Evolutionary conservation across 2,329 filamentous ascomycete species (phyloP), one percentile per base, ranked within the genome.

Genomic region (Aspergillaceae sp.): DNA sequence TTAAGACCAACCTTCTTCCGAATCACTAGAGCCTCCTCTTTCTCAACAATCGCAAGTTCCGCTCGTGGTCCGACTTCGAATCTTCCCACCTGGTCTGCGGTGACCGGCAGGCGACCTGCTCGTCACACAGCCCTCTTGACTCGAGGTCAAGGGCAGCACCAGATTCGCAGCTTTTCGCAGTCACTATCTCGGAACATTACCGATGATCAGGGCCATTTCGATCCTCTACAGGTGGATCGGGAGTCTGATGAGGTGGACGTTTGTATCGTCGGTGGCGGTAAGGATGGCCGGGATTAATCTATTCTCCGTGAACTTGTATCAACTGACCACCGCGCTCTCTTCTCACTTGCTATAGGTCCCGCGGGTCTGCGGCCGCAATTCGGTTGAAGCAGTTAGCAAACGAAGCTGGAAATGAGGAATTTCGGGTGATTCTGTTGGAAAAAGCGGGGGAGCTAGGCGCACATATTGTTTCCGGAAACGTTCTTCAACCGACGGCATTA

Each of bases 201-300:
- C 43, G 69, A 72, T 48, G 62, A 66, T 28, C 72, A 79, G 47
- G 78, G 80, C 33, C 61, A 72, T 46, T 86, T 87, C 56, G 83
- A 89, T 61, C 83, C 83, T 6, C 63, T 64, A 26, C 67, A 74
- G 46, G 74, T 90, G 48, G 91, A 97, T 54, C 84, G 92, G 54
- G 92, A 97, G 67, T 86, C 82, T 45, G 92, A 98, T 61, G 74
- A 92, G 70, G 92, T 98, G 29, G 92, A 98, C 68, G 90, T 98
- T 29, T 94, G 89, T 69, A 97, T 98, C 60, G 82, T 98, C 45
- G 92, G 92, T 61, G 92, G 87, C 66, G 91, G 78, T 81, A 73
- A 59, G 68, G 56, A 29, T 41, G 7, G 36, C 11, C 27, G 10
- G 26, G 5, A 38, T 28, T 32, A 6, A 32, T 19, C 19, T 19